A percentile compares a stretch with the other conserved stretches of the same genome.
Evolutionary conservation across 2,329 filamentous ascomycete genomes (phyloP).

Genomic region (Cladophialophora chaetospira): DNA sequence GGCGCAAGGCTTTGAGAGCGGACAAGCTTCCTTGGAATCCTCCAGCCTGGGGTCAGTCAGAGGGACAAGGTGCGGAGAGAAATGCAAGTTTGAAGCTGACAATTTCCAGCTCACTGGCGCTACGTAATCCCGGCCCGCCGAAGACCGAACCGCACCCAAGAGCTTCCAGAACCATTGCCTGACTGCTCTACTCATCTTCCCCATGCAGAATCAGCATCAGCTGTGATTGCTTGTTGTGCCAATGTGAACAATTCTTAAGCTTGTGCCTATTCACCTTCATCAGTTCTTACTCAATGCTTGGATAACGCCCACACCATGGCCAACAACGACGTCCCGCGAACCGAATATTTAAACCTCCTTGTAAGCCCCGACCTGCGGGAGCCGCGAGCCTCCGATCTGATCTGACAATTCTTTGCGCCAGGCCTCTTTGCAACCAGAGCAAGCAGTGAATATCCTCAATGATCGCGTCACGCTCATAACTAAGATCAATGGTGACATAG

Average conservation of each 20-base stretch:
- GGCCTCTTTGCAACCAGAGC: slow-evolving; percentile 77
- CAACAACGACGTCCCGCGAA: slow-evolving; percentile 44
- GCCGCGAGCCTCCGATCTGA: slow-evolving; percentile 20
- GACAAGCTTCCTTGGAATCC: neutral
- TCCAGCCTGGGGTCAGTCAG: too few relatives aligned
- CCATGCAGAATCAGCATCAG: neutral
- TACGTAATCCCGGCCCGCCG: slow-evolving; percentile 14
- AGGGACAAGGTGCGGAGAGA: too few relatives aligned
- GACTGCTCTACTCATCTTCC: slow-evolving; percentile 1
- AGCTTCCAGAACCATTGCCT: slow-evolving; percentile 15
- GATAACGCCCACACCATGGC: slow-evolving; percentile 8
- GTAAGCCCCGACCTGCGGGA: slow-evolving; percentile 58
- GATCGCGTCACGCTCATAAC: slow-evolving; percentile 86
- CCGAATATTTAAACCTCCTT: slow-evolving; percentile 93
- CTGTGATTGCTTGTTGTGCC: slow-evolving; percentile 5
- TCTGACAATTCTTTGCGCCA: slow-evolving; percentile 43
- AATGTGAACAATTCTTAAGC: slow-evolving; percentile 6
- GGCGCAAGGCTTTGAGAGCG: neutral
- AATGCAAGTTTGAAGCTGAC: too few relatives aligned
- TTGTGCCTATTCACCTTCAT: neutral
- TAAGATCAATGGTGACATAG: slow-evolving; percentile 85
- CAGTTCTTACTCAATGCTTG: slow-evolving; percentile 13
- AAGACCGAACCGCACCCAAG: slow-evolving; percentile 8
- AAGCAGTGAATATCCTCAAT: slow-evolving; percentile 78
- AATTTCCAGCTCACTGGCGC: neutral